Conservation (phyloP, 2,329 filamentous ascomycete genomes). For the Alternaria gansuensis region DNA sequence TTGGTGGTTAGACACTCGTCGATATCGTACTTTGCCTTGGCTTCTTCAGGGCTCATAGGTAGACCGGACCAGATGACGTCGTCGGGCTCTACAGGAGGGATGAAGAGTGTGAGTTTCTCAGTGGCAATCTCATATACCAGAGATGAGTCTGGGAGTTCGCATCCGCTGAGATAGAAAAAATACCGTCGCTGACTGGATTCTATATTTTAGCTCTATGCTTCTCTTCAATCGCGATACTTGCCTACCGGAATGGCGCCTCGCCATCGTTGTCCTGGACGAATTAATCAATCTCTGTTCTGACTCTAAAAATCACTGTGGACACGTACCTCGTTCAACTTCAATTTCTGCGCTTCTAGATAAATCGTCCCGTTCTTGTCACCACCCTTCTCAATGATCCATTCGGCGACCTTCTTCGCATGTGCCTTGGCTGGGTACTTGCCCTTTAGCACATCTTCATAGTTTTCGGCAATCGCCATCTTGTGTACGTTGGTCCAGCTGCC, state of each 20-base stretch:
- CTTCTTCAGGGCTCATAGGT: conserved; percentile 78
- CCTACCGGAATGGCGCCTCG: conserved; percentile 78
- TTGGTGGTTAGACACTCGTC: conserved; percentile 77
- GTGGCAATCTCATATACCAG: conserved; percentile 81
- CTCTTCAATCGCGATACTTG: not conserved
- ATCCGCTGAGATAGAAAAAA: conserved; percentile 96
- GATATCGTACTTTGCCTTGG: conserved; percentile 69
- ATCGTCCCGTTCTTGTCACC: conserved; percentile 75
- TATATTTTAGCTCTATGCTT: not conserved
- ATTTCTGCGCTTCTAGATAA: conserved; percentile 87
- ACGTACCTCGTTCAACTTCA: conserved; percentile 73
- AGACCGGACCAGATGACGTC: conserved; percentile 93
- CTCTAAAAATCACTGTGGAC: not conserved
- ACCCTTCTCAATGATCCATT: conserved; percentile 73
- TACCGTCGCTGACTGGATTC: conserved; percentile 77
- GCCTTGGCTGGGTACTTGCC: conserved; percentile 82
- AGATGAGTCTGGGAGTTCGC: conserved; percentile 79
- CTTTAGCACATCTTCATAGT: conserved; percentile 56
- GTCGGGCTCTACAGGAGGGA: conserved; percentile 87
- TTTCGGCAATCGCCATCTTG: conserved; percentile 45
- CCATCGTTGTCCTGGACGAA: conserved; percentile 78
- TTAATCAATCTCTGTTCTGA: conserved; percentile 17
- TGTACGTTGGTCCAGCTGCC: conserved; percentile 22
- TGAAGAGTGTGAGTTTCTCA: conserved; percentile 82
- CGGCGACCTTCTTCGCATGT: conserved; percentile 84